These are phyloP conservation scores for Boletus tylopilopsis DNA, from an alignment of 768 basidiomycete genomes.

Conservation along the genomic window DNA sequence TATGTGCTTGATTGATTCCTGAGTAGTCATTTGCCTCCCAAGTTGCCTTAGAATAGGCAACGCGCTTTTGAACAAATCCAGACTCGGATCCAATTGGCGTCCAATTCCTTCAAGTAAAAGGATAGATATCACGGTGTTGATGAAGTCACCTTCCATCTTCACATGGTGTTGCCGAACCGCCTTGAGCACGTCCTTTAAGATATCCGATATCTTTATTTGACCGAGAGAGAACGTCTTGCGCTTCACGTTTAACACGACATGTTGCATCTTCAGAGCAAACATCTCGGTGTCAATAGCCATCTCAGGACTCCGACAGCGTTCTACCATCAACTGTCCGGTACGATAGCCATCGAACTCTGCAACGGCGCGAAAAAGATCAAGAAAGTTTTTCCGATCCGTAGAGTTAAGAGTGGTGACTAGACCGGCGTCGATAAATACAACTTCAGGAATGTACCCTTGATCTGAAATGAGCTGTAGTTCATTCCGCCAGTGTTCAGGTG, in stretches of 20 bases:
- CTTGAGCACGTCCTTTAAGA: constrained; percentile 83
- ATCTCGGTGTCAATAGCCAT: constrained; percentile 89
- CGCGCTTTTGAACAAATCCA: constrained; percentile 95
- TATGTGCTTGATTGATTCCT: constrained; percentile 56
- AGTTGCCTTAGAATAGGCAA: constrained; percentile 90
- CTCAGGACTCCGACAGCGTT: constrained; percentile 88
- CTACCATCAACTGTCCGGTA: constrained; percentile 93
- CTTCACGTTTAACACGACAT: constrained; percentile 89
- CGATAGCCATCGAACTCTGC: constrained; percentile 98
- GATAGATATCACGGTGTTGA: constrained; percentile 96
- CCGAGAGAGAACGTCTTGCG: constrained; percentile 96
- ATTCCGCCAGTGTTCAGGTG: constrained; percentile 63
- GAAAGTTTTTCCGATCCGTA: constrained; percentile 85
- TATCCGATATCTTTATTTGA: constrained; percentile 94
- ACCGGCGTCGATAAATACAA: constrained; percentile 96
- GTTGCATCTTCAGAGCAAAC: constrained; percentile 97
- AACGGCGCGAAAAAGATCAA: constrained; percentile 93
- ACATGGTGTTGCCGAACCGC: constrained; percentile 91
- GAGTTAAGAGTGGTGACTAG: constrained; percentile 85
- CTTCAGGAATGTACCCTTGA: constrained; percentile 85
- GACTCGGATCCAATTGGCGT: constrained; percentile 81
- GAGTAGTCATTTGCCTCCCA: constrained; percentile 85
- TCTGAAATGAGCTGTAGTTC: constrained; percentile 59
- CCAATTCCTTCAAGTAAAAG: constrained; percentile 95
- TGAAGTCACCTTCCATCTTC: constrained; percentile 98